Evolutionary conservation across 2,329 filamentous ascomycete species (phyloP).

Genomic region (Claviceps fusiformis): DNA sequence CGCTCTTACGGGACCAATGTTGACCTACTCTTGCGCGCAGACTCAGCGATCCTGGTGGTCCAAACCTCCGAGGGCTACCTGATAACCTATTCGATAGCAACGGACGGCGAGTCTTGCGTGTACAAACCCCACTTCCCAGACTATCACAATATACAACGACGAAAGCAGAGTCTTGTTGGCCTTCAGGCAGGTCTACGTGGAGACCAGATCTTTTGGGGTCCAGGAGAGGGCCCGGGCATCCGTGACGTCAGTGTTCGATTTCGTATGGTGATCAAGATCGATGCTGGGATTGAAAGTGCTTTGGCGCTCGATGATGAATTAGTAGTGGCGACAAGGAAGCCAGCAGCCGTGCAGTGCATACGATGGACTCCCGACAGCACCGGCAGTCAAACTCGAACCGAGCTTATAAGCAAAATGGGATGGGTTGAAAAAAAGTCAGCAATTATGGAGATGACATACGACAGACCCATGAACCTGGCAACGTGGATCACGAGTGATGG

Average conservation of each 20-base stretch:
- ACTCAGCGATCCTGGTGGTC: conserved; percentile 83
- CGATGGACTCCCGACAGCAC: conserved; percentile 77
- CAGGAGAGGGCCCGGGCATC: conserved; percentile 71
- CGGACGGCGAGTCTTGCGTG: conserved; percentile 67
- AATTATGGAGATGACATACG: conserved; percentile 77
- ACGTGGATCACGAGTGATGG: conserved; percentile 89
- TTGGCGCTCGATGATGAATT: conserved; percentile 86
- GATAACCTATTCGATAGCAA: conserved; percentile 86
- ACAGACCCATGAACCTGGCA: conserved; percentile 89
- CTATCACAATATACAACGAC: conserved; percentile 47
- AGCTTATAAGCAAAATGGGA: conserved; percentile 73
- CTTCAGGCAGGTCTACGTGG: conserved; percentile 40
- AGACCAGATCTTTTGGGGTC: conserved; percentile 55
- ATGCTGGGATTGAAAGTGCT: conserved; percentile 81
- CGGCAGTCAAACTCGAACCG: conserved; percentile 77
- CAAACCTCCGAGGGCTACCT: conserved; percentile 77
- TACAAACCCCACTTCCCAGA: conserved; percentile 72
- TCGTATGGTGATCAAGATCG: conserved; percentile 94
- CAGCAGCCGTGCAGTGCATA: conserved; percentile 92
- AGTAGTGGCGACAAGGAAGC: conserved; percentile 80
- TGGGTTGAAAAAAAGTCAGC: conserved; percentile 70
- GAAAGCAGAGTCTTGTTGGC: conserved; percentile 47
- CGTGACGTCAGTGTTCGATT: conserved; percentile 84
- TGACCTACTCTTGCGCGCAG: conserved; percentile 73
- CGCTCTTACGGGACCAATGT: conserved; percentile 74